These are phyloP conservation scores for Citrus cavaleriei DNA, from an alignment of 345 rosid genomes.

Conservation along the genomic window DNA sequence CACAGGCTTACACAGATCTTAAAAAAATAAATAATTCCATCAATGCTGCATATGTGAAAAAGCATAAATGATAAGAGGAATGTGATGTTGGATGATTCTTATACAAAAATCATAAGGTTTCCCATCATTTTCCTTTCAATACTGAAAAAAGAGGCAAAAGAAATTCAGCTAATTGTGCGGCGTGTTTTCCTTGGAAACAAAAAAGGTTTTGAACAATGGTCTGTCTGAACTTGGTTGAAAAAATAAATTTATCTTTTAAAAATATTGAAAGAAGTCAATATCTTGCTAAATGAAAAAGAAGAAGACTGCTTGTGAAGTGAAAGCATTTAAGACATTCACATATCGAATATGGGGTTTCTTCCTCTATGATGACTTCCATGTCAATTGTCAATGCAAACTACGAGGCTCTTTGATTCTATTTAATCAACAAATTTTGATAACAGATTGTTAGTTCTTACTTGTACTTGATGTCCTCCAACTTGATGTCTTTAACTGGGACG, in stretches of 20 bases:
- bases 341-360: background rate
- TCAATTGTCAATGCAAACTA: background rate
- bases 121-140: background rate
- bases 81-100: background rate
- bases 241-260: background rate
- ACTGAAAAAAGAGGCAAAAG: background rate
- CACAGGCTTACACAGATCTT: background rate
- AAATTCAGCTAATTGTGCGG: background rate
- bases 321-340: background rate
- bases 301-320: background rate
- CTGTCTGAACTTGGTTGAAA: background rate
- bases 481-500: slow-evolving; percentile 54
- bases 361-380: background rate
- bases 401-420: background rate
- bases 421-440: background rate
- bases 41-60: background rate
- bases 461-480: slow-evolving; percentile 66
- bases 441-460: slow-evolving; percentile 43
- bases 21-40: background rate
- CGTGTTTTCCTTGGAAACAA: background rate
- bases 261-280: background rate
- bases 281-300: background rate
- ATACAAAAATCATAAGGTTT: background rate
- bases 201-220: background rate
- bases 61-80: background rate